Evolutionary conservation across 257 asterid species (phyloP).

Genomic region (Prunella vulgaris): DNA sequence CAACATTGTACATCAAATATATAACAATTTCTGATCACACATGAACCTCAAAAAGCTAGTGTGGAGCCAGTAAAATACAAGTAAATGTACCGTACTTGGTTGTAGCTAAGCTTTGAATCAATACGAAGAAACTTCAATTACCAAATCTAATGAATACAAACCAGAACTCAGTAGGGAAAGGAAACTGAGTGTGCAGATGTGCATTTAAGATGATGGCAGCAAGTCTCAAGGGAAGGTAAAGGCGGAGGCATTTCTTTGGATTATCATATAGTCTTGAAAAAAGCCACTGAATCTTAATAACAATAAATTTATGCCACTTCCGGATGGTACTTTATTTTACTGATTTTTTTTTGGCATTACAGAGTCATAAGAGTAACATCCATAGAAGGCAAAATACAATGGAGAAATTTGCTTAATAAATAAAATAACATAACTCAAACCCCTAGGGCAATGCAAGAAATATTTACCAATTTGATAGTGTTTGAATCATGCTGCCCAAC

Average conservation of each 20-base stretch:
- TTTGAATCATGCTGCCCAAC: constrained; percentile 69
- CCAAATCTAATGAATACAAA: neutral
- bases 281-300: constrained; percentile 4
- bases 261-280: neutral
- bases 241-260: neutral
- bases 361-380: neutral
- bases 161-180: neutral
- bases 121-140: neutral
- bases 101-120: neutral
- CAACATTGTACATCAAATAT: neutral
- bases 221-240: neutral
- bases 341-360: neutral
- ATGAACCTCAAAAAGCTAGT: neutral
- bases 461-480: constrained; percentile 65
- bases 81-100: neutral
- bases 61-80: neutral
- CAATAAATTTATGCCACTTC: neutral
- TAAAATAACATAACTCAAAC: neutral
- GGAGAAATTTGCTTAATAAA: neutral
- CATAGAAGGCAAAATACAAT: neutral
- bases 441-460: neutral
- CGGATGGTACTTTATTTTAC: neutral
- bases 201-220: neutral
- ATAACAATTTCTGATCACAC: constrained; percentile 1
- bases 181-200: neutral